Evolutionary conservation across 306 rosid species (phyloP).

Genomic region (Cercis canadensis): DNA sequence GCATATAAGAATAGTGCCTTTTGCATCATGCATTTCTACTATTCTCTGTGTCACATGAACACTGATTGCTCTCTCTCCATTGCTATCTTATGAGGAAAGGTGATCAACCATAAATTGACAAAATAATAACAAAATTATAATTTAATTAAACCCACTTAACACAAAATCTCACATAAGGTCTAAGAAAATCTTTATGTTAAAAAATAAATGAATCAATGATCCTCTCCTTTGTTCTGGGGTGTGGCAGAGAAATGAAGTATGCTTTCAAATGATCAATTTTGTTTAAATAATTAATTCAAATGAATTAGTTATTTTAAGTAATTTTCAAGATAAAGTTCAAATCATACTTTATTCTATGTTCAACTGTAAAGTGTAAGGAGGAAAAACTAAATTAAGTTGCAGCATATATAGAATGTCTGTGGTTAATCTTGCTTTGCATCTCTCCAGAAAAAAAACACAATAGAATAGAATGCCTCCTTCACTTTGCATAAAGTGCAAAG

Average conservation of each 20-base stretch:
- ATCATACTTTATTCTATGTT: slow-evolving; percentile 16
- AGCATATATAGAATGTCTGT: neutral
- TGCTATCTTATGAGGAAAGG: no score
- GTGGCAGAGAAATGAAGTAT: neutral
- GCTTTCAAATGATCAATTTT: no score
- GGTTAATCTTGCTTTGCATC: slow-evolving; percentile 13
- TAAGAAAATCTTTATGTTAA: no score
- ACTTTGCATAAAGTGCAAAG: slow-evolving; percentile 51
- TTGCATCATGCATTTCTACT: slow-evolving; percentile 22
- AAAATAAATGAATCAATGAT: neutral
- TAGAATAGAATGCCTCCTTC: slow-evolving; percentile 35
- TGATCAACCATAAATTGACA: no score
- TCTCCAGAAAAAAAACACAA: slow-evolving; percentile 12
- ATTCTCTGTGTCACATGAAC: neutral
- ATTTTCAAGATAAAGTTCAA: slow-evolving; percentile 22
- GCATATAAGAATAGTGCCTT: slow-evolving; percentile 55
- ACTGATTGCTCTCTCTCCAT: neutral
- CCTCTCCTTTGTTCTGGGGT: neutral
- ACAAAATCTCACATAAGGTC: no score
- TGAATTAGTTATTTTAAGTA: neutral
- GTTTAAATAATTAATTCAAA: no score
- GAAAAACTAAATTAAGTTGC: neutral
- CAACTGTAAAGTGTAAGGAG: neutral
- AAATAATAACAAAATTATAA: no score
- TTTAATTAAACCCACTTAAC: no score